Percentiles rank a stretch among this genome's conserved stretches.
Evolutionary conservation across 495 filamentous ascomycete species (phyloP).

Genomic region (Darksidea phi): DNA sequence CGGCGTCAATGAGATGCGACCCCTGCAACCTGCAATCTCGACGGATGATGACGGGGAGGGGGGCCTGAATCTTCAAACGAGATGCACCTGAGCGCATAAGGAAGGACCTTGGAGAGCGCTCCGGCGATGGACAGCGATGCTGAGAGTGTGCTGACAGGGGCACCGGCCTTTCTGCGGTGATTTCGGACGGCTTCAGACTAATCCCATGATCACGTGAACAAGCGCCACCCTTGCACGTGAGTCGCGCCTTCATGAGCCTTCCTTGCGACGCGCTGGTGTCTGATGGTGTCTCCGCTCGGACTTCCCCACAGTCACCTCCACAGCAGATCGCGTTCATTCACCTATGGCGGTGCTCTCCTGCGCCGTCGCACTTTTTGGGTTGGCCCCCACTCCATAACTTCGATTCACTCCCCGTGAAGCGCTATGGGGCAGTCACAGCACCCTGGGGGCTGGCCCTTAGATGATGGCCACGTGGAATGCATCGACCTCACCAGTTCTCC

Average conservation of each 20-base stretch:
- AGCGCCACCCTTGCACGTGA: background rate
- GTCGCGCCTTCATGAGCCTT: background rate
- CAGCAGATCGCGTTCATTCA: no score
- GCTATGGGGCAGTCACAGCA: no score
- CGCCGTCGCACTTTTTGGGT: no score
- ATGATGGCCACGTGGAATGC: no score
- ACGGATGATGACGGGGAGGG: background rate
- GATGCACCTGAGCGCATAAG: background rate
- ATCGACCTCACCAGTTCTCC: background rate
- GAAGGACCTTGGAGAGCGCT: background rate
- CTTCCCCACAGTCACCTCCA: no score
- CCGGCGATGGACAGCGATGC: background rate
- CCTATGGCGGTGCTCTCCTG: no score
- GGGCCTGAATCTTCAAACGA: background rate
- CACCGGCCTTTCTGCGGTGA: background rate
- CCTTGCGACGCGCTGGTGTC: no score
- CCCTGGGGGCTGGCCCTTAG: no score
- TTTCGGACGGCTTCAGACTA: background rate
- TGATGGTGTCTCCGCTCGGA: no score
- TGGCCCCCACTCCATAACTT: no score
- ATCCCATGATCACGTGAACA: background rate
- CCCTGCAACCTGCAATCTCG: background rate
- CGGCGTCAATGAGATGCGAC: background rate
- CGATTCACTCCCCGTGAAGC: no score
- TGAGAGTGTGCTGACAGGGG: background rate